Base-by-base conservation (phyloP, 176 grass and related monocot genomes). In the Zoysia pacifica region DNA sequence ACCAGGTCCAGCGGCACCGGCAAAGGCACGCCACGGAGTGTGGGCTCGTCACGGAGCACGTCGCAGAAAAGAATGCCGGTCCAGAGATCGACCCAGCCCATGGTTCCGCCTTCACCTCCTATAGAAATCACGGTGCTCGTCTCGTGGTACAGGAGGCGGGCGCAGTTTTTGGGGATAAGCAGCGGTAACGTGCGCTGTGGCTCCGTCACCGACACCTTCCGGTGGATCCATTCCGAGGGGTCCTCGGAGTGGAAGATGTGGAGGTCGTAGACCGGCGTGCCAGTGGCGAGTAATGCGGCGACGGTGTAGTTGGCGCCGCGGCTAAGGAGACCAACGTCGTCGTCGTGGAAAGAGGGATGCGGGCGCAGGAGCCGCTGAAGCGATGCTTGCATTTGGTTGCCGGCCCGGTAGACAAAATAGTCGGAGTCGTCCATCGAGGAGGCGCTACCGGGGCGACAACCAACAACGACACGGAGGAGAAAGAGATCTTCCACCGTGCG, bases 371-470 rank as follows among this genome's bases (percentile, higher is more conserved):
- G 44, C 45, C 43, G 44, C 7, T 39, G 13, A n/a, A 77, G 75
- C 19, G 60, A 65, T 12, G 75, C 2, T 3, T 36, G 5, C 7
- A 59, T 39, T 37, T 5, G 0, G 45, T 2, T n/a, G 45, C 19
- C 44, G 28, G 75, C 75, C 45, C 60, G 59, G 28, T 77, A 77
- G 75, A 77, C 3, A 2, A 77, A 77, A 7, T 77, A 65, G 60
- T 77, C 75, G 28, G 1, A 49, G 12, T 65, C 60, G 0, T 40
- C 45, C 1, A 1, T 0, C 67, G 45, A 48, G 2, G 59, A 61
- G 55, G 2, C 2, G 11, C 0, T 2, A 0, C 36, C 41, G 2
- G 19, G 45, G 2, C 4, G 2, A 20, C 10, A 36, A 48, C 1
- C 42, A 6, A 47, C 7, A 28, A 0, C 28, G 75, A 77, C 59